phyloP scores from a whole-genome alignment of 2,329 filamentous ascomycete species.

The Colletotrichum sp. region DNA sequence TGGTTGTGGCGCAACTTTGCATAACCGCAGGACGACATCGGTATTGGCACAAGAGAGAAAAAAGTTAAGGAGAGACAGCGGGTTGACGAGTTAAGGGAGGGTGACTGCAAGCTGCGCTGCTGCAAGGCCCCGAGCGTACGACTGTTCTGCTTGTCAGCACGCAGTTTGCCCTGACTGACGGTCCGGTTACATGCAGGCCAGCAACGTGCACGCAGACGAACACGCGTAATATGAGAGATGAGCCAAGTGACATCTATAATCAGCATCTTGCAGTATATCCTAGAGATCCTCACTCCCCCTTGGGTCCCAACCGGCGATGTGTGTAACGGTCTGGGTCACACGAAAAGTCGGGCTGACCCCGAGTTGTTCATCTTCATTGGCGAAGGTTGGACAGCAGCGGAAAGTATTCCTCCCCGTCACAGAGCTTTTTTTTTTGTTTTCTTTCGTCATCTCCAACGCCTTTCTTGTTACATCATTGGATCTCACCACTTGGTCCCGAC shows the following conservation, averaged over 20 bases:
- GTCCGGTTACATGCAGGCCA: not conserved
- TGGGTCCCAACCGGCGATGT: not conserved
- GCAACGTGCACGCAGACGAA: not conserved
- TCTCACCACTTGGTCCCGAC: not conserved
- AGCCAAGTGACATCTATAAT: not conserved
- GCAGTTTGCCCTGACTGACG: not conserved
- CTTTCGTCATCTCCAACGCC: not conserved
- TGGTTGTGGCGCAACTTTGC: constrained; percentile 24
- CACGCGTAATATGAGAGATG: not conserved
- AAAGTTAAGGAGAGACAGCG: not conserved
- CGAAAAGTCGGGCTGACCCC: not conserved
- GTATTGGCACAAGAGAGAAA: not conserved
- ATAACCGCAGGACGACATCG: not conserved
- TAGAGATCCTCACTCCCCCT: constrained; percentile 2
- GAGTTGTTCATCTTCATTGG: not conserved
- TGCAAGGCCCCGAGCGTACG: constrained; percentile 19
- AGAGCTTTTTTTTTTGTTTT: not conserved
- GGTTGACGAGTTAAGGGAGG: not conserved
- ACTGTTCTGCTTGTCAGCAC: not conserved
- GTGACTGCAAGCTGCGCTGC: not conserved
- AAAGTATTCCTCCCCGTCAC: not conserved
- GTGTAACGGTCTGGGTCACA: not conserved
- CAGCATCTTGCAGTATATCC: constrained; percentile 3
- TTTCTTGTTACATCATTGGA: not conserved
- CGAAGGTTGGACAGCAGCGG: not conserved